Base-by-base conservation (phyloP, 2,329 filamentous ascomycete species). In the Neopestalotiopsis clavispora region DNA sequence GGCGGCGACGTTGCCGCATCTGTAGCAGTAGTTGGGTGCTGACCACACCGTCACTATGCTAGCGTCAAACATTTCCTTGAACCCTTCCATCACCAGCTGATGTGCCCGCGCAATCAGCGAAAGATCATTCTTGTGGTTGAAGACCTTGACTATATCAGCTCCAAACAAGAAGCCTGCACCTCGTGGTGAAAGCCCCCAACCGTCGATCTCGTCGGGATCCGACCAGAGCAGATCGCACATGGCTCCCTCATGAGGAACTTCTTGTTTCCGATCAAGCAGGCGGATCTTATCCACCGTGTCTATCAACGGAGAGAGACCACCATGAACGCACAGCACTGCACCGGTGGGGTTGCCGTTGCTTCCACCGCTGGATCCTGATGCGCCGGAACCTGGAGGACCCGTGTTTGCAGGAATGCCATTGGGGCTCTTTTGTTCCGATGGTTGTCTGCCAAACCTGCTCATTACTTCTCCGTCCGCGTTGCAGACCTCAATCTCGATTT, bases 181-280 rank as follows among this genome's bases (percentile, higher is more conserved):
- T 49, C 95, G 94, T 0, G 96, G 96, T 1, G 94, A 97, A 5
- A 98, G 84, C 12, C 95, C 95, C 96, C 96, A 99, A 69, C 95
- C 95, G 78, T 98, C 95, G 71, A 98, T 97, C 75, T 99, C 96
- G 80, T 99, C 96, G 0, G 96, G 96, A 77, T 99, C 96, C 0
- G 94, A 98, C 96, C 96, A 99, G 2, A 99, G 87, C 0, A 99
- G 86, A 80, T 99, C 96, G 81, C 96, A 99, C 96, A 99, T 99
- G 78, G 96, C 94, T 68, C 96, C 96, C 83, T 99, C 96, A 78
- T 99, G 96, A 0, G 96, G 96, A 0, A 99, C 96, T 83, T 99
- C 96, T 82, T 99, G 96, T 81, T 98, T 98, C 71, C 95, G 91
- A 79, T 99, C 97, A 28, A 99, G 89, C 14, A 98, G 86, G 28